phyloP scores from a whole-genome alignment of 1,284 basidiomycete species.

The Porodaedalea pini region DNA sequence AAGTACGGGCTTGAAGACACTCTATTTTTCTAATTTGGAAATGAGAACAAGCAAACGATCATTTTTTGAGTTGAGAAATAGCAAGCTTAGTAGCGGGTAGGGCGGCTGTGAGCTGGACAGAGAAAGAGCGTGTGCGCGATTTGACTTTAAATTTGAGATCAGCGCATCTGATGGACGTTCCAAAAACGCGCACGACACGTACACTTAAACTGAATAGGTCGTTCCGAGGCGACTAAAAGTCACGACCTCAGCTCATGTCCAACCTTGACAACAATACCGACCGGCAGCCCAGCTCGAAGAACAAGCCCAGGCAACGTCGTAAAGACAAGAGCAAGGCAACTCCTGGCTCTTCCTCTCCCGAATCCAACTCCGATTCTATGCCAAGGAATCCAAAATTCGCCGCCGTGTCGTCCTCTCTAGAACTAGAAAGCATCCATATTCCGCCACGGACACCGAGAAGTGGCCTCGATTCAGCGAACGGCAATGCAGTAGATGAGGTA shows the following conservation, averaged over 20 bases:
- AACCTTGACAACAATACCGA: conserved; percentile 8
- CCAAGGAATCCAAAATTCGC: conserved; percentile 27
- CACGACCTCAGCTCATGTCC: conserved; percentile 10
- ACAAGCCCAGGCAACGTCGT: conserved; percentile 28
- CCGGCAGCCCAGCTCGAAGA: conserved; percentile 29
- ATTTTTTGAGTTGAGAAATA: no score
- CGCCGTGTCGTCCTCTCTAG: conserved; percentile 48
- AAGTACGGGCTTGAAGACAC: no score
- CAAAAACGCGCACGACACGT: conserved; percentile 10
- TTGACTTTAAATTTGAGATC: background rate
- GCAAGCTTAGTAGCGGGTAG: no score
- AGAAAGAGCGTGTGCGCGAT: background rate
- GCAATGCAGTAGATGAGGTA: conserved; percentile 48
- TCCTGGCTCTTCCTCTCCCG: conserved; percentile 5
- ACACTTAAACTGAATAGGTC: background rate
- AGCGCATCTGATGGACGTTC: background rate
- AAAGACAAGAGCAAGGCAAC: conserved; percentile 20
- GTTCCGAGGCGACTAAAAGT: background rate
- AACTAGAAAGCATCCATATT: conserved; percentile 61
- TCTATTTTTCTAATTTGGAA: no score
- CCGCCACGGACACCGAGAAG: conserved; percentile 56
- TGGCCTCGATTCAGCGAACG: conserved; percentile 25
- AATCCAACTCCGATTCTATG: conserved; percentile 12
- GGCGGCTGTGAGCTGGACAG: background rate
- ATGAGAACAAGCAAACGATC: no score